Percentiles rank a stretch among this genome's conserved stretches.
Evolutionary conservation across 352 stramenopile genomes (phyloP).

Genomic region (Pythium sukuiense): DNA sequence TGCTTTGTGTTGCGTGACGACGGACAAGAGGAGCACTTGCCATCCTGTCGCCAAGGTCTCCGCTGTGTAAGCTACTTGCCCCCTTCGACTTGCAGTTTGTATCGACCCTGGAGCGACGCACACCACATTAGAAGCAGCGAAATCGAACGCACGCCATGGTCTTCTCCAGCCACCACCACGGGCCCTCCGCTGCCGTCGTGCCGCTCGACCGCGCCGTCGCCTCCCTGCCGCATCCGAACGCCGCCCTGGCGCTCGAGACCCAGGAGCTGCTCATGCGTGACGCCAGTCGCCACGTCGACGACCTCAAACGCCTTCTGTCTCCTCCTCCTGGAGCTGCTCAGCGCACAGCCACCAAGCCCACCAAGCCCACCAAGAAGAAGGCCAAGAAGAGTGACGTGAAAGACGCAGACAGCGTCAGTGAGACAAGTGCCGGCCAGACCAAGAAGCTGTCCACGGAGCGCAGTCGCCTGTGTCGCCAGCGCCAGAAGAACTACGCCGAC

Average conservation of each 20-base stretch:
- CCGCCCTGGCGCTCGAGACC: not conserved
- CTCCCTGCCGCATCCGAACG: constrained; percentile 5
- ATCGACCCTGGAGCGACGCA: too few species aligned
- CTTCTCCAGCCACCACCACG: constrained; percentile 1
- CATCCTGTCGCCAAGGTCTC: not conserved
- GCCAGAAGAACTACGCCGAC: constrained; percentile 23
- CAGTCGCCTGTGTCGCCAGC: constrained; percentile 29
- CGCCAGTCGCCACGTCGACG: not conserved
- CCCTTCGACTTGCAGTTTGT: too few species aligned
- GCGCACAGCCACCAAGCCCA: not conserved
- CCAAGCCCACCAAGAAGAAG: constrained; percentile 9
- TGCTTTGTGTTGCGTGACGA: not conserved
- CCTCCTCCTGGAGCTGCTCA: too few species aligned
- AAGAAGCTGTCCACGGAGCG: constrained; percentile 28
- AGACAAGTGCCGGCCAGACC: not conserved
- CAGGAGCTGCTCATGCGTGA: not conserved
- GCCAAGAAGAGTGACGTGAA: constrained; percentile 1
- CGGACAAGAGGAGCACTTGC: too few species aligned
- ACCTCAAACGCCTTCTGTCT: not conserved
- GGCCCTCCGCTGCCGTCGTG: not conserved
- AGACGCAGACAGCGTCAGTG: not conserved
- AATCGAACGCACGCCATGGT: constrained; percentile 2
- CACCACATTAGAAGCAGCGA: not conserved
- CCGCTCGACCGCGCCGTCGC: constrained; percentile 6
- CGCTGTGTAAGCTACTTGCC: not conserved